A percentile compares a stretch with the other conserved stretches of the same genome.
Conservation (phyloP, 2,329 filamentous ascomycete species). For the Didymella pinodella region DNA sequence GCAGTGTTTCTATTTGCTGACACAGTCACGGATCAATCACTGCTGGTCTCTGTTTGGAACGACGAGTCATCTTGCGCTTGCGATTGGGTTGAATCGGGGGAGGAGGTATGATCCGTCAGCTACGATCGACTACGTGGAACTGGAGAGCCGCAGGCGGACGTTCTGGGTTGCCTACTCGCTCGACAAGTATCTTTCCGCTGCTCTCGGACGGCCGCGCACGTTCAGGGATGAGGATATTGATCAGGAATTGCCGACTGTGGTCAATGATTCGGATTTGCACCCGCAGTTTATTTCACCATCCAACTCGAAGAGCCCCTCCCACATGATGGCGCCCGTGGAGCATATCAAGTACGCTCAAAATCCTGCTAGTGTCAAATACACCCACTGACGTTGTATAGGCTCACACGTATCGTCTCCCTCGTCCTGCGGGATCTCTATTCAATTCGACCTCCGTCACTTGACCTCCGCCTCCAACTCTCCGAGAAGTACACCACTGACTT, state of each 20-base stretch:
- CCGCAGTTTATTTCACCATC: slow-evolving; percentile 39
- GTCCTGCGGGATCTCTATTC: slow-evolving; percentile 57
- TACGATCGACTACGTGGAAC: slow-evolving; percentile 55
- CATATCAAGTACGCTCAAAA: slow-evolving; percentile 49
- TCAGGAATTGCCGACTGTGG: slow-evolving; percentile 54
- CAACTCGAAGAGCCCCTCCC: slow-evolving; percentile 42
- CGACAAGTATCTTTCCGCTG: slow-evolving; percentile 70
- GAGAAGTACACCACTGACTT: slow-evolving; percentile 55
- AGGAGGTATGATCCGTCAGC: slow-evolving; percentile 43
- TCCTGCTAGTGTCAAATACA: background rate
- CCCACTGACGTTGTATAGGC: slow-evolving; percentile 25
- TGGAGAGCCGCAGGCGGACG: slow-evolving; percentile 64
- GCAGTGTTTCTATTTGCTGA: slow-evolving; percentile 66
- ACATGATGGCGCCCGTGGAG: slow-evolving; percentile 57
- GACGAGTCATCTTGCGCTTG: slow-evolving; percentile 61
- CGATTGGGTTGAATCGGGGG: slow-evolving; percentile 56
- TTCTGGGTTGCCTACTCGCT: slow-evolving; percentile 71
- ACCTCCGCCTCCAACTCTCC: slow-evolving; percentile 49
- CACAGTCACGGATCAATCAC: slow-evolving; percentile 66
- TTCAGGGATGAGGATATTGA: slow-evolving; percentile 71
- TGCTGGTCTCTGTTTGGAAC: slow-evolving; percentile 69
- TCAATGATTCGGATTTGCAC: slow-evolving; percentile 46
- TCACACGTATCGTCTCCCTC: slow-evolving; percentile 55
- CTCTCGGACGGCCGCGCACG: slow-evolving; percentile 67
- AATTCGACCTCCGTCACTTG: slow-evolving; percentile 46